Evolutionary conservation across 1,284 basidiomycete genomes (phyloP), one percentile per base, ranked within the genome.

Genomic region (Marasmius sp.): DNA sequence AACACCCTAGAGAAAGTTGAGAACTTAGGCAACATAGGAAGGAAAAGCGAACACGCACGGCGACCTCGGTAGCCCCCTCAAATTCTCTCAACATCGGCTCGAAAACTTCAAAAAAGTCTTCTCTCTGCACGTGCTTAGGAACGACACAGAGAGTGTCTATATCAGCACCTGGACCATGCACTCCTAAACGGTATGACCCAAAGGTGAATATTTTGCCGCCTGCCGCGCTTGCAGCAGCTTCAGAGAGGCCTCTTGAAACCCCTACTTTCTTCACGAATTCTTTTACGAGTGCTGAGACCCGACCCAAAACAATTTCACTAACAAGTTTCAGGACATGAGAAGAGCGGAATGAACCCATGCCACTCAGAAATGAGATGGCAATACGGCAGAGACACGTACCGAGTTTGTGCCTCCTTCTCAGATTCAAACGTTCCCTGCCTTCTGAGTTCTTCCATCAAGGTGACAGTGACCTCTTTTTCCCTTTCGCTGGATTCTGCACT

Each of bases 171-270:
- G 97, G 97, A 12, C 94, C 94, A 75, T 99, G 97, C 14, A 99
- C 97, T 61, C 97, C 97, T 49, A 99, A 81, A 67, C 93, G 88
- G 81, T 97, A 97, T 57, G 95, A 97, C 43, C 97, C 97, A 74
- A 98, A 99, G 3, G 97, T 98, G 75, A 96, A 99, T 73, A 99
- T 98, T 80, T 98, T 97, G 66, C 97, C 97, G 61, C 97, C 97
- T 6, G 96, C 93, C 59, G 91, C 86, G 57, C 78, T 86, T 16
- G 95, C 95, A 2, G 93, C 89, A 52, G 90, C 79, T 71, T 98
- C 95, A 22, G 95, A 95, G 64, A 97, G 81, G 14, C 96, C 96
- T 51, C 82, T 84, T 58, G 85, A 79, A 66, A 96, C 77, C 18
- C 92, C 92, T 2, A 96, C 90, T 66, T 87, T 86, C 71, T 88